Base-by-base conservation (phyloP, 345 rosid species). In the Leavenworthia alabamica region DNA sequence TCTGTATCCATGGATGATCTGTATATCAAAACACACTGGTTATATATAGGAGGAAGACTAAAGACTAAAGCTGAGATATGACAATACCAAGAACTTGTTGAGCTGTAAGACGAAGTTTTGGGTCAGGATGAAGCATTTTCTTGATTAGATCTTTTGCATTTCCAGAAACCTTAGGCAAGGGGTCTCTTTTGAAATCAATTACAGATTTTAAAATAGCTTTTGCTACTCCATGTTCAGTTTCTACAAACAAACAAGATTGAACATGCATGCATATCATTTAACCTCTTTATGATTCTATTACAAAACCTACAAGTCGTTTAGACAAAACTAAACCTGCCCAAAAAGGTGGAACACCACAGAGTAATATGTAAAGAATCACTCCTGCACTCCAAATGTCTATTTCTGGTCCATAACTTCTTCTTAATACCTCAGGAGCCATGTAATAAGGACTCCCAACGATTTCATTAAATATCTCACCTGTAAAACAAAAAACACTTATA, bases 321-420 rank as follows among this genome's bases (percentile, higher is more conserved):
- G 10, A 35, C 13, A 35, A 50, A 59, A 60, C 75, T 72, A 33
- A 64, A 80, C 97, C 96, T 80, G 97, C 97, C 97, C 96, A 90
- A 58, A 90, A 90, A 50, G 94, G 97, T 1, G 97, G 96, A 42
- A 88, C 89, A 55, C 97, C 95, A 68, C 92, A 90, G 13, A 90
- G 88, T 62, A 90, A 68, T 66, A 90, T 90, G 74, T 86, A 86
- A 45, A 90, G 92, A 60, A 90, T 82, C 17, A 90, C 88, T 28
- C 97, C 95, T 50, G 97, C 97, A 57, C 97, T 90, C 97, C 97
- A 90, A 8, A 90, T 85, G 75, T 90, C 95, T 20, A 90, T 72
- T 78, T 87, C 92, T 23, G 80, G 93, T 20, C 97, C 97, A 71
- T 90, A 90, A 67, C 75, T 78, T 51, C 89, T 72, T 49, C 68